These are phyloP conservation scores for Pontederia crassipes DNA, from an alignment of 176 grass and related monocot genomes.

Conservation along the genomic window DNA sequence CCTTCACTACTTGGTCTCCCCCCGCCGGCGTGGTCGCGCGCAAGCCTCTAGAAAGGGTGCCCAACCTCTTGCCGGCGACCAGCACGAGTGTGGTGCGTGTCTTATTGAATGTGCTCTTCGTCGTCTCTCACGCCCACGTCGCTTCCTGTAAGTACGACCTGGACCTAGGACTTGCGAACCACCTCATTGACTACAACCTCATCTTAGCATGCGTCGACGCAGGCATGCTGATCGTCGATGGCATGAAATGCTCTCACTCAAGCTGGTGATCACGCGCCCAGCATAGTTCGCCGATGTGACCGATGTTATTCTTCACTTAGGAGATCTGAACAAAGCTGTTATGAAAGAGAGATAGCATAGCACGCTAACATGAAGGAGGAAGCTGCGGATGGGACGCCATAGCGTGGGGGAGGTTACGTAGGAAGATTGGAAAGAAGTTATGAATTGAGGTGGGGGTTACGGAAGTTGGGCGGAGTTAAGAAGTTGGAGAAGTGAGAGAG, in stretches of 20 bases:
- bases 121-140: slow-evolving; percentile 49
- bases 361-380: no score
- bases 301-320: no score
- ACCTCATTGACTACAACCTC: slow-evolving; percentile 55
- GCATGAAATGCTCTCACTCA: slow-evolving; percentile 34
- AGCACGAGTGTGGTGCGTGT: slow-evolving; percentile 37
- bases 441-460: no score
- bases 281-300: no score
- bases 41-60: slow-evolving; percentile 11
- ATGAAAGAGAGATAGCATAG: no score
- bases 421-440: no score
- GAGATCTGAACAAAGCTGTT: no score
- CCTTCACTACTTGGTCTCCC: slow-evolving; percentile 1
- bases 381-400: no score
- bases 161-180: slow-evolving; percentile 56
- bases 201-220: slow-evolving; percentile 2
- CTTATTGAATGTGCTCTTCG: slow-evolving; percentile 53
- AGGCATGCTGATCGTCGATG: slow-evolving; percentile 3
- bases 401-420: no score
- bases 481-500: no score
- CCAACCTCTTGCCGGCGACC: neutral
- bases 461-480: no score
- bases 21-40: neutral
- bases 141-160: slow-evolving; percentile 76
- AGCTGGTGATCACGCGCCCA: slow-evolving; percentile 44